Conservation (phyloP, 306 rosid genomes). For the Cicer pinnatifidum region DNA sequence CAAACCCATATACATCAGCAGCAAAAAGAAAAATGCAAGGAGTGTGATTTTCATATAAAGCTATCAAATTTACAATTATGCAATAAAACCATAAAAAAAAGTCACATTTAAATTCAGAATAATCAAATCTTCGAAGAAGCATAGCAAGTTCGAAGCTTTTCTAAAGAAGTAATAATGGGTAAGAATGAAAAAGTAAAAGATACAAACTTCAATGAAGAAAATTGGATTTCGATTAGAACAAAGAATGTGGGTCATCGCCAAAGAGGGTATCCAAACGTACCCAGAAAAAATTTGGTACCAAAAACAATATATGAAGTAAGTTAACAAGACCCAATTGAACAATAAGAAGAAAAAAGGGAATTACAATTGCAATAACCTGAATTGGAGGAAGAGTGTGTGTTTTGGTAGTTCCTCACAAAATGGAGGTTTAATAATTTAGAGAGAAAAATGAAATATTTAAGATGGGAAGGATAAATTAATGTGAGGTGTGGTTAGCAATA, state of each 20-base stretch:
- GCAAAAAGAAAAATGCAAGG: background rate
- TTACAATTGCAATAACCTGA: slow-evolving; percentile 29
- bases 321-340: slow-evolving; percentile 13
- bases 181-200: slow-evolving; percentile 7
- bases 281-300: background rate
- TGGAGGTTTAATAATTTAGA: background rate
- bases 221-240: slow-evolving; percentile 22
- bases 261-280: background rate
- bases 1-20: slow-evolving; percentile 16
- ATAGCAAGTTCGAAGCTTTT: slow-evolving; percentile 21
- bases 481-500: slow-evolving; percentile 40
- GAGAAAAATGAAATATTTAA: slow-evolving; percentile 3
- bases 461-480: slow-evolving; percentile 3
- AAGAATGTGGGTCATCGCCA: slow-evolving; percentile 14
- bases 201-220: slow-evolving; percentile 27
- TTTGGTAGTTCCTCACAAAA: background rate
- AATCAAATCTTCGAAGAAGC: slow-evolving; percentile 14
- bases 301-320: no score
- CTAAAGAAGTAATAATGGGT: background rate
- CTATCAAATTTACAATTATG: slow-evolving; percentile 21
- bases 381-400: slow-evolving; percentile 16
- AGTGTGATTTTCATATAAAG: background rate
- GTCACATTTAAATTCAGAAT: background rate
- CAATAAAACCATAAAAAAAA: background rate
- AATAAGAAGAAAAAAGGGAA: background rate